Conservation (phyloP, 495 filamentous ascomycete genomes). For the Aspergillus ellipticus region DNA sequence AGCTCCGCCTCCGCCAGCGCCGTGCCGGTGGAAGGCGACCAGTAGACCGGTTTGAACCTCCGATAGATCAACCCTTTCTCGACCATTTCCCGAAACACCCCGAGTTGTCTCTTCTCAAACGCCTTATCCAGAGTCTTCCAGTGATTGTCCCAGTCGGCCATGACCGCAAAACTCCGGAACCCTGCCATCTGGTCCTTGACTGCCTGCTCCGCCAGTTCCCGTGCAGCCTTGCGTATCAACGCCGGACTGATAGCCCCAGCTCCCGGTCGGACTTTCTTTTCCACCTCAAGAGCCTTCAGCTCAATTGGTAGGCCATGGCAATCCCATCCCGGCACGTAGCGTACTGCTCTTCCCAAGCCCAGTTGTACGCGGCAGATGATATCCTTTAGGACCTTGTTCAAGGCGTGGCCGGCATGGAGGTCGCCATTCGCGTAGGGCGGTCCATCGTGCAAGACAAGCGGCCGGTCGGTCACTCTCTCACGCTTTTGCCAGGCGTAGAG, state of each 20-base stretch:
- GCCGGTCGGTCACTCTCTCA: slow-evolving; percentile 52
- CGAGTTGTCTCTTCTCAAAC: slow-evolving; percentile 84
- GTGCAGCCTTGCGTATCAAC: slow-evolving; percentile 65
- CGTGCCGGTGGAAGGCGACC: slow-evolving; percentile 86
- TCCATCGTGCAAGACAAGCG: slow-evolving; percentile 89
- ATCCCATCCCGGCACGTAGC: slow-evolving; percentile 96
- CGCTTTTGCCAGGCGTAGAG: slow-evolving; percentile 82
- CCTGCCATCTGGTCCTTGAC: slow-evolving; percentile 76
- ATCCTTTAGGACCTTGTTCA: slow-evolving; percentile 98
- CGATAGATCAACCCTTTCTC: slow-evolving; percentile 82
- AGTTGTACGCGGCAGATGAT: slow-evolving; percentile 80
- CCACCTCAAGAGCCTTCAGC: slow-evolving; percentile 80
- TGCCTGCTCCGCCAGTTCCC: slow-evolving; percentile 67
- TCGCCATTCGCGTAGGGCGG: slow-evolving; percentile 94
- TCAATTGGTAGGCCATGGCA: slow-evolving; percentile 98
- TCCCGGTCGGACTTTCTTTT: slow-evolving; percentile 25
- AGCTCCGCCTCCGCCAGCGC: slow-evolving; percentile 94
- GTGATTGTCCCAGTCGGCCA: slow-evolving; percentile 88
- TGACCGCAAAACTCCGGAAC: slow-evolving; percentile 81
- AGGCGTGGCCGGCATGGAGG: slow-evolving; percentile 94
- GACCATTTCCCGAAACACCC: slow-evolving; percentile 82
- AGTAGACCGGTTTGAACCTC: slow-evolving; percentile 89
- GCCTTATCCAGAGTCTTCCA: slow-evolving; percentile 89
- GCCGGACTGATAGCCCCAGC: slow-evolving; percentile 26
- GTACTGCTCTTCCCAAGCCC: slow-evolving; percentile 68